Evolutionary conservation across 2,329 filamentous ascomycete genomes (phyloP), one percentile per base, ranked within the genome.

Genomic region (Fusarium sp.): DNA sequence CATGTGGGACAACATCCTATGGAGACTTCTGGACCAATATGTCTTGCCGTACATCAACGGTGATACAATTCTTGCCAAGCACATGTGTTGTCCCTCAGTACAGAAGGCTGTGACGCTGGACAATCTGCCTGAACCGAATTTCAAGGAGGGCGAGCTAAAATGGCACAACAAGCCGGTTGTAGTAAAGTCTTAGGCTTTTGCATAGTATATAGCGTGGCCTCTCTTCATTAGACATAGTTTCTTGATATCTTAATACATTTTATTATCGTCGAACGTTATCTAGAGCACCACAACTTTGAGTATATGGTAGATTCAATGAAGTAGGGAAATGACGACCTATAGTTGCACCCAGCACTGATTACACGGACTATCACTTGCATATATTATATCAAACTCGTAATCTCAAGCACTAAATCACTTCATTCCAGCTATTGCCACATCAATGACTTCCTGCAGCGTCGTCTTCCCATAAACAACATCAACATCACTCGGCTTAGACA

Each of bases 401-500:
- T 34, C 12, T n/a, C 26, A 28, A 28, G 26, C 6, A 28, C 2
- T 28, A 7, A 28, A 7, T 28, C 26, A 46, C n/a, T 19, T 42
- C 0, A 50, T 2, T 12, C 11, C 26, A 24, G 29, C 24, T 1
- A 25, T 46, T 11, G 60, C 64, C 1, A 26, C 47, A 15, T 39
- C 24, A 3, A 74, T 49, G 0, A 62, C 60, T 15, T 67, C 63
- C 7, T 36, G 40, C 19, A 74, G 32, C 39, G 31, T 51, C 7
- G 65, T 70, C 47, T 55, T 50, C 0, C 73, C 71, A 11, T 50
- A 25, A 13, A 74, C 56, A 41, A 74, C 47, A 3, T 66, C 53
- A 9, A 64, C 35, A 4, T 55, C 52, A 7, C 49, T 53, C 4
- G 35, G 38, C 1, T 61, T 58, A 0, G 52, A 38, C 10, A 48